phyloP scores from a whole-genome alignment of 2,329 filamentous ascomycete genomes.

The Arthroderma uncinatum region DNA sequence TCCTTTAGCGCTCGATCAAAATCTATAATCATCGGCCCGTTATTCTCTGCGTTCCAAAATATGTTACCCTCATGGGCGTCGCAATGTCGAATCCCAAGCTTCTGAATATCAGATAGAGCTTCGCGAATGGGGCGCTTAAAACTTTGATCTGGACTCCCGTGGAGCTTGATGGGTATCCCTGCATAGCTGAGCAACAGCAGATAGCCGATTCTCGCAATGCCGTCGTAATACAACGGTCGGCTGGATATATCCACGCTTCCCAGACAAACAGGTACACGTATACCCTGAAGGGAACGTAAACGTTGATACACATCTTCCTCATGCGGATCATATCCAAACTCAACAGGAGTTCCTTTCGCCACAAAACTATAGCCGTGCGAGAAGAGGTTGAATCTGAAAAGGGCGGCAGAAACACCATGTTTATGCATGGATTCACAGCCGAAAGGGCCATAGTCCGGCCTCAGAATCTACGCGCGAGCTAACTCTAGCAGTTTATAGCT shows the following conservation, averaged over 20 bases:
- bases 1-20: slow-evolving; percentile 14
- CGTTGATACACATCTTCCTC: slow-evolving; percentile 15
- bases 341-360: slow-evolving; percentile 13
- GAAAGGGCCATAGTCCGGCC: too few relatives aligned
- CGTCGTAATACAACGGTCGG: slow-evolving; percentile 10
- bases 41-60: slow-evolving; percentile 12
- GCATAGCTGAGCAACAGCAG: slow-evolving; percentile 11
- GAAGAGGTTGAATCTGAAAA: slow-evolving; percentile 17
- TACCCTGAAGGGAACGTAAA: slow-evolving; percentile 14
- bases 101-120: slow-evolving; percentile 10
- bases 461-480: too few relatives aligned
- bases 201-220: slow-evolving; percentile 9
- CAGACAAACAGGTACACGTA: slow-evolving; percentile 15
- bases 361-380: slow-evolving; percentile 18
- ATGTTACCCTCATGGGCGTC: slow-evolving; percentile 9
- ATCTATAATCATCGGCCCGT: slow-evolving; percentile 12
- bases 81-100: slow-evolving; percentile 7
- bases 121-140: background rate
- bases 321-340: slow-evolving; percentile 4
- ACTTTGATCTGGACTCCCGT: background rate
- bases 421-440: slow-evolving; percentile 12
- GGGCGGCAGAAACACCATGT: slow-evolving; percentile 15
- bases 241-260: slow-evolving; percentile 15
- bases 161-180: slow-evolving; percentile 1
- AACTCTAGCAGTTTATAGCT: too few relatives aligned